Conservation (phyloP, 2,329 filamentous ascomycete genomes). For the Sarocladium brachiariae region DNA sequence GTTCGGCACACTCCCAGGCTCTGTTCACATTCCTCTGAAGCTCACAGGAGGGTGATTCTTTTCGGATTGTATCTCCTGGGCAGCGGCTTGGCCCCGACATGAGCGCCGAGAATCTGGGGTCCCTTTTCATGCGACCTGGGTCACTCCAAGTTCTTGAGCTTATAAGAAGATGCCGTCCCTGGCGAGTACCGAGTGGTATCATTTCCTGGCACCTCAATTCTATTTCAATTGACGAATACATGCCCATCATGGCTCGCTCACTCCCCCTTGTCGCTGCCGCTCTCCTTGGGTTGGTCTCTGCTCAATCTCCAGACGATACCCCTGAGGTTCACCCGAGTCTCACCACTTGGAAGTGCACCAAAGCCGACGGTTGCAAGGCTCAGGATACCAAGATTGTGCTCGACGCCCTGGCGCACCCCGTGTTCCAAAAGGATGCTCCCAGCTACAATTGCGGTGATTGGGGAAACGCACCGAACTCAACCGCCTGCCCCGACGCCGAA, state of each 20-base stretch:
- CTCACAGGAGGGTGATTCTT: not conserved
- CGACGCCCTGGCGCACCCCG: conserved; percentile 38
- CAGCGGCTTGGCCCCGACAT: not conserved
- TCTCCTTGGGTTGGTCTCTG: conserved; percentile 20
- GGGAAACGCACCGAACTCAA: conserved; percentile 29
- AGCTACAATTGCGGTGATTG: conserved; percentile 25
- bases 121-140: not conserved
- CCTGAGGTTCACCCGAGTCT: conserved; percentile 44
- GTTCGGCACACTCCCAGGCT: not conserved
- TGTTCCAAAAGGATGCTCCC: conserved; percentile 33
- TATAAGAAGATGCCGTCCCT: not conserved
- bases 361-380: conserved; percentile 38
- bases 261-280: conserved; percentile 16
- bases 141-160: not conserved
- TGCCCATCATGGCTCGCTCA: conserved; percentile 3
- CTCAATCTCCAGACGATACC: conserved; percentile 30
- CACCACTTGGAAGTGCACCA: conserved; percentile 46
- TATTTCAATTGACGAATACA: not conserved
- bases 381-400: conserved; percentile 42
- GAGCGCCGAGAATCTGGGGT: conserved; percentile 3
- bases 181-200: not conserved
- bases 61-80: not conserved
- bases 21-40: not conserved
- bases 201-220: not conserved
- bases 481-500: conserved; percentile 40